phyloP scores from a whole-genome alignment of 225 moss, liverwort and hornwort genomes.

The Polytrichum formosum region DNA sequence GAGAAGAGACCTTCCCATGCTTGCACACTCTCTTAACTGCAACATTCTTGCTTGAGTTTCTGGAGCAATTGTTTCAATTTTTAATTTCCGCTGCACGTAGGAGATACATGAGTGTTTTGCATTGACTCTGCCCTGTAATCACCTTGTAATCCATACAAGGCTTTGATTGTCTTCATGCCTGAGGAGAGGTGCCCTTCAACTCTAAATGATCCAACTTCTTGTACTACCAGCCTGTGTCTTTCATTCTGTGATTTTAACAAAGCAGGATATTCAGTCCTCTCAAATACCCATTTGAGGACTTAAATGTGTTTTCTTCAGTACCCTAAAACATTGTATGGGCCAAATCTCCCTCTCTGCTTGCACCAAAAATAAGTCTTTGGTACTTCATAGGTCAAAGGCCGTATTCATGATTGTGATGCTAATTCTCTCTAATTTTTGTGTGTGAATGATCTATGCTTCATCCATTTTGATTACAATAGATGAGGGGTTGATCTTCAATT shows the following conservation, averaged over 20 bases:
- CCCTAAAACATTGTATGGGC: conserved; percentile 2
- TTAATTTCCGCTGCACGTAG: neutral
- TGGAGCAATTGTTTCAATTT: neutral
- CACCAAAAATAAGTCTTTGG: neutral
- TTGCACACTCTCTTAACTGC: neutral
- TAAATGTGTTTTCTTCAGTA: neutral
- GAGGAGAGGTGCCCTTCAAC: neutral
- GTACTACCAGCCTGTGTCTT: neutral
- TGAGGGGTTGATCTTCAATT: no score
- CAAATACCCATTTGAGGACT: neutral
- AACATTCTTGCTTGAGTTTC: neutral
- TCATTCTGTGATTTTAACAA: neutral
- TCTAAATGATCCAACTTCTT: neutral
- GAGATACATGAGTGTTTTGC: neutral
- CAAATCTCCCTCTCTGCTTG: conserved; percentile 4
- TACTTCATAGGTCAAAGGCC: neutral
- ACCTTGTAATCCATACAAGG: no score
- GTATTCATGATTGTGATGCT: neutral
- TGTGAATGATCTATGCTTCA: neutral
- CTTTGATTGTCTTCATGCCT: conserved; percentile 5
- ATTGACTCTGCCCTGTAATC: neutral
- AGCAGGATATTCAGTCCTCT: neutral
- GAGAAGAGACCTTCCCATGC: neutral
- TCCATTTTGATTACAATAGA: no score
- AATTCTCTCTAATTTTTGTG: neutral